phyloP scores from a whole-genome alignment of 2,329 filamentous ascomycete genomes.

The Piedraia hortae region DNA sequence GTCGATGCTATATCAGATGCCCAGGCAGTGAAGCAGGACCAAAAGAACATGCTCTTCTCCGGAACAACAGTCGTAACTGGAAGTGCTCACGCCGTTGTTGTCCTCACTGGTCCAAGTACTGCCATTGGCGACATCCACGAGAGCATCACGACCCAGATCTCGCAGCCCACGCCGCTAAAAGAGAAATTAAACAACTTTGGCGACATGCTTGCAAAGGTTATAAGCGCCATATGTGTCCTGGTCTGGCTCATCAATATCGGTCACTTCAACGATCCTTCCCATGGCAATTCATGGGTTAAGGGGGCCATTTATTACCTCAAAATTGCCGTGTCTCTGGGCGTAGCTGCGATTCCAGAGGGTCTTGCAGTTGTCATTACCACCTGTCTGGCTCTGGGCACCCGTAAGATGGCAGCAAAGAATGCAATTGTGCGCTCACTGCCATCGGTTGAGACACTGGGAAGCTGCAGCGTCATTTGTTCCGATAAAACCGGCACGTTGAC shows the following conservation, averaged over 20 bases:
- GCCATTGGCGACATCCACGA: slow-evolving; percentile 98
- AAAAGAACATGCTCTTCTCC: slow-evolving; percentile 93
- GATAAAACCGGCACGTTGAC: slow-evolving; percentile 97
- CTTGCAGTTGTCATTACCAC: slow-evolving; percentile 97
- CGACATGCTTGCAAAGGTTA: slow-evolving; percentile 86
- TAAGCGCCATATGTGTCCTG: slow-evolving; percentile 82
- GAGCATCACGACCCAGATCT: slow-evolving; percentile 94
- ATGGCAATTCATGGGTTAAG: slow-evolving; percentile 68
- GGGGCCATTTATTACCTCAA: slow-evolving; percentile 98
- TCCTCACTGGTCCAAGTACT: slow-evolving; percentile 65
- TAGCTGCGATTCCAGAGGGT: slow-evolving; percentile 91
- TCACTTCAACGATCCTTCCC: slow-evolving; percentile 83
- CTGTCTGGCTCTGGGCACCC: slow-evolving; percentile 78
- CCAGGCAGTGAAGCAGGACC: slow-evolving; percentile 86
- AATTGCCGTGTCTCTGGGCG: slow-evolving; percentile 92
- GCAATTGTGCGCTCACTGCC: slow-evolving; percentile 87
- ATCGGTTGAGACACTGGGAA: slow-evolving; percentile 90
- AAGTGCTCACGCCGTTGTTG: slow-evolving; percentile 72
- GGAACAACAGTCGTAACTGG: slow-evolving; percentile 92
- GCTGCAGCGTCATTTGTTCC: slow-evolving; percentile 97
- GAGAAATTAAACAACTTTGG: slow-evolving; percentile 98
- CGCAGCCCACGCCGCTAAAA: slow-evolving; percentile 86
- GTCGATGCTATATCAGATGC: slow-evolving; percentile 39
- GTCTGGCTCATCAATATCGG: slow-evolving; percentile 98
- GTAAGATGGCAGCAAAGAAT: slow-evolving; percentile 97